Percentiles rank a stretch among this genome's conserved stretches.
phyloP scores from a whole-genome alignment of 345 rosid species.

The Acer negundo region DNA sequence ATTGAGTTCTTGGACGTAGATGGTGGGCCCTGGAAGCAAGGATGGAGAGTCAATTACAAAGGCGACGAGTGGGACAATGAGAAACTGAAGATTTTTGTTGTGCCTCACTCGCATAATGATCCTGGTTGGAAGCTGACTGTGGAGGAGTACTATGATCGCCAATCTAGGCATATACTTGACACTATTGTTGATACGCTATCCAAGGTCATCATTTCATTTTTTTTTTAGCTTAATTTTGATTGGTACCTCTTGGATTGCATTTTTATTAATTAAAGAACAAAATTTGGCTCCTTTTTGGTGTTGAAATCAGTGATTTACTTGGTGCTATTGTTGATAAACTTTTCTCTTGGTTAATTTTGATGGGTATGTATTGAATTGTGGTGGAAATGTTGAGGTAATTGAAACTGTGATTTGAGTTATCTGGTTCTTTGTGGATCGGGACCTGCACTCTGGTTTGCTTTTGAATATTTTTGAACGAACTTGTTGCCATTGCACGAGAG shows the following conservation, averaged over 20 bases:
- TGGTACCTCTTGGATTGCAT: too few relatives aligned
- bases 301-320: too few relatives aligned
- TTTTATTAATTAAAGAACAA: too few relatives aligned
- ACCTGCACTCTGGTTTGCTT: background rate
- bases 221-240: background rate
- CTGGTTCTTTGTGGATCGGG: too few relatives aligned
- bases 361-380: background rate
- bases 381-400: background rate
- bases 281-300: too few relatives aligned
- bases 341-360: background rate
- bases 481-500: background rate
- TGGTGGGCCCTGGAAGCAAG: constrained; percentile 99
- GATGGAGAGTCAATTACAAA: constrained; percentile 76
- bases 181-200: constrained; percentile 83
- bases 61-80: constrained; percentile 90
- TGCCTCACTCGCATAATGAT: constrained; percentile 98
- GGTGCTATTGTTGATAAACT: too few relatives aligned
- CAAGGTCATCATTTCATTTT: constrained; percentile 45
- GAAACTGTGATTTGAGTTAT: background rate
- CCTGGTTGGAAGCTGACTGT: constrained; percentile 98
- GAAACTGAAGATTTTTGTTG: constrained; percentile 82
- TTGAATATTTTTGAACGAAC: background rate
- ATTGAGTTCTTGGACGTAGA: constrained; percentile 77
- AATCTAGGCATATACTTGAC: constrained; percentile 80
- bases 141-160: constrained; percentile 89